Base-by-base conservation (phyloP, 228 moss, liverwort and hornwort species). In the Sphagnum fallax region DNA sequence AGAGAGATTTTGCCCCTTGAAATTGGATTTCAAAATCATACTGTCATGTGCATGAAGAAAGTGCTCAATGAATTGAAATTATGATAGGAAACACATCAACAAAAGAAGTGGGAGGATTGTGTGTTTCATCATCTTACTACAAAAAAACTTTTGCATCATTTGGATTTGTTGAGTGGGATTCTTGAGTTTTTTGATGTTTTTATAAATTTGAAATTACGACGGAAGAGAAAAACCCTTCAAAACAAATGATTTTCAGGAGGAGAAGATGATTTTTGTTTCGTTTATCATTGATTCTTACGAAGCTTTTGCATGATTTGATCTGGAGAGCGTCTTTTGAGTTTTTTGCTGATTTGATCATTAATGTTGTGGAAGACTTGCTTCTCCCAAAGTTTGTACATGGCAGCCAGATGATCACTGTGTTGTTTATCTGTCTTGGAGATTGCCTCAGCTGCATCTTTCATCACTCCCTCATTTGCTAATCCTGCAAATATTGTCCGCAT, bases 311-410 rank as follows among this genome's bases (percentile, higher is more conserved):
- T 78, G 60, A 84, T 82, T 9, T 84, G 73, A 63, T 88, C 77
- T 1, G 79, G 74, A 47, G 79, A 18, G 48, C 84, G 69, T 15
- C 70, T 82, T 55, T 79, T 78, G 69, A 88, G 77, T 62, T 84
- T 82, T 57, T 51, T 72, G 0, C 75, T 67, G 4, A 88, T 75
- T 73, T 88, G 88, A 71, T 76, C 63, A 62, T 84, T 81, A 59
- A 88, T 84, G n/a, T 76, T 74, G 52, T 84, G 79, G 61, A 73
- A 88, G 13, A 88, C 81, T 11, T 79, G 72, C 50, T 50, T 71
- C 73, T 81, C 84, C 87, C 84, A 87, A 65, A 77, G 77, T 71
- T 86, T 82, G 71, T 79, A 77, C 68, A 74, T 82, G 65, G 74
- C 75, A 53, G 70, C 75, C 58, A 77, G 77, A 32, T 77, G 79